Percentiles rank a stretch among this genome's conserved stretches.
Conservation (phyloP, 495 filamentous ascomycete species). For the Talaromyces ruber region DNA sequence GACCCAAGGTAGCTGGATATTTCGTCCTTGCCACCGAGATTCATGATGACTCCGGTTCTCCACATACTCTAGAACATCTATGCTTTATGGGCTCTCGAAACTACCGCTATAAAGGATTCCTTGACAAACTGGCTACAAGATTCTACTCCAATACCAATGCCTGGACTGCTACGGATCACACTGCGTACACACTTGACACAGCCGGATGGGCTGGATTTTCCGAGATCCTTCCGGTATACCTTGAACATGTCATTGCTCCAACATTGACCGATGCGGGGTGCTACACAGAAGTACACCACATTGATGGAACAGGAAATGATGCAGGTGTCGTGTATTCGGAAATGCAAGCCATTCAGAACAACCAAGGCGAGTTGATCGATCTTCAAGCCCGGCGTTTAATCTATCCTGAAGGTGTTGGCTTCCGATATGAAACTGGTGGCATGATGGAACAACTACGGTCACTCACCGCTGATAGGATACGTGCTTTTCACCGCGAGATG, state of each 20-base stretch:
- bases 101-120: constrained; percentile 87
- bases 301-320: constrained; percentile 88
- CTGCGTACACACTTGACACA: constrained; percentile 90
- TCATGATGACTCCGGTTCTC: constrained; percentile 89
- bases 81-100: constrained; percentile 96
- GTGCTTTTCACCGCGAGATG: constrained; percentile 91
- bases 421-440: constrained; percentile 93
- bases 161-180: constrained; percentile 89
- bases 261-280: constrained; percentile 88
- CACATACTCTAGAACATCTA: constrained; percentile 93
- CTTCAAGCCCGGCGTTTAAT: constrained; percentile 64
- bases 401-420: constrained; percentile 85
- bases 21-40: constrained; percentile 97
- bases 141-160: constrained; percentile 94
- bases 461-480: constrained; percentile 79
- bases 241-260: constrained; percentile 89
- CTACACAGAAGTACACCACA: constrained; percentile 92
- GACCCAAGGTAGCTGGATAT: constrained; percentile 88
- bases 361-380: constrained; percentile 73
- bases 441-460: constrained; percentile 89
- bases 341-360: constrained; percentile 94
- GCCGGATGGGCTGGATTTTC: constrained; percentile 96
- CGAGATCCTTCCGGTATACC: constrained; percentile 87
- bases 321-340: constrained; percentile 98
- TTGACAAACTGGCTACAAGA: constrained; percentile 87